Evolutionary conservation across 768 basidiomycete genomes (phyloP), one percentile per base, ranked within the genome.

Genomic region (Leccinum subgranulosum): DNA sequence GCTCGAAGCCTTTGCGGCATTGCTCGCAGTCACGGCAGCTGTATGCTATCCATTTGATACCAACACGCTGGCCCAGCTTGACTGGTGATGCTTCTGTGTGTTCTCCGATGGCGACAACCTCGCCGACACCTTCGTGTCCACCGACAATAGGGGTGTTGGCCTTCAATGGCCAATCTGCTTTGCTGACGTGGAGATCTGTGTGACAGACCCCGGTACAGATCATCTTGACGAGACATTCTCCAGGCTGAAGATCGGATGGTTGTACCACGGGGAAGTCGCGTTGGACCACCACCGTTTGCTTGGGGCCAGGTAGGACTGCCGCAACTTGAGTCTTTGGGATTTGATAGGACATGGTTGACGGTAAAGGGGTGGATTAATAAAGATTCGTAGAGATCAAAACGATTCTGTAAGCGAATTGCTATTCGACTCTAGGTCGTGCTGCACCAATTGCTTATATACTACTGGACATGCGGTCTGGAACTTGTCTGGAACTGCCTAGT

Each of bases 71-170:
- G 19, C 92, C 92, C 36, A 92, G 58, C 66, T 88, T 84, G 61
- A 93, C 81, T 0, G 84, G 82, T 11, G 81, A 84, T 49, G 76
- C 54, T 21, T 71, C 60, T 0, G 89, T 87, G 68, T 86, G 74
- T 8, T 79, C 76, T 23, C 84, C 92, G 64, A 94, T 90, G 25
- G 92, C 92, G 43, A 94, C 87, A 54, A 96, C 74, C 45, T 79
- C 75, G 17, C 93, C 92, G 12, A 91, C 90, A 61, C 92, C 92
- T 73, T 93, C 88, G 67, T 94, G 92, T 0, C 93, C 90, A 15
- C 90, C 90, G 56, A 92, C 82, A 49, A 92, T 81, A 0, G 87
- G 88, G 1, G 77, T 77, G 53, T 77, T 81, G 33, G 83, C 77
- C n/a, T 79, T 71, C 10, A 90, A 56, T 0, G 93, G 93, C 94